phyloP scores from a whole-genome alignment of 2,329 filamentous ascomycete species.

The Fusarium sambucinum region DNA sequence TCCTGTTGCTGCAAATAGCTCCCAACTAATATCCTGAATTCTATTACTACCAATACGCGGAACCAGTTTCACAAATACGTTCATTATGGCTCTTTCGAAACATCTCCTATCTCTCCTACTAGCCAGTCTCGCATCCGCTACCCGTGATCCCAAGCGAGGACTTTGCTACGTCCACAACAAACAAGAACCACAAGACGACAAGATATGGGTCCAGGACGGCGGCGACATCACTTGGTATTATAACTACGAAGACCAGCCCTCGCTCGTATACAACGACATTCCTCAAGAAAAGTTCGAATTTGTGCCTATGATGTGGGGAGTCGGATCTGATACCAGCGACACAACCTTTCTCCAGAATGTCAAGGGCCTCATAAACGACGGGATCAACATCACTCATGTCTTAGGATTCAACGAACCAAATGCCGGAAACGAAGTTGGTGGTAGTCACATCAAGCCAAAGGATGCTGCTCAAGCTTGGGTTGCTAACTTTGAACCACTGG shows the following conservation, averaged over 20 bases:
- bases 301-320: constrained; percentile 85
- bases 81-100: constrained; percentile 26
- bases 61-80: neutral
- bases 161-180: constrained; percentile 74
- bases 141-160: constrained; percentile 71
- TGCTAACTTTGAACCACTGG: constrained; percentile 76
- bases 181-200: constrained; percentile 70
- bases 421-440: constrained; percentile 65
- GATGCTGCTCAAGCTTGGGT: constrained; percentile 77
- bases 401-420: constrained; percentile 88
- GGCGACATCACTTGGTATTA: constrained; percentile 85
- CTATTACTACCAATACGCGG: neutral
- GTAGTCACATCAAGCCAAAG: constrained; percentile 70
- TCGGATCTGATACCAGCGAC: constrained; percentile 60
- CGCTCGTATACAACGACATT: constrained; percentile 61
- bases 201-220: constrained; percentile 69
- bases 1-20: neutral
- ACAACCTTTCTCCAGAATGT: constrained; percentile 73
- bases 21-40: neutral
- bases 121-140: constrained; percentile 45
- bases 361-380: constrained; percentile 62
- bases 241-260: constrained; percentile 75
- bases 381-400: constrained; percentile 73
- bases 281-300: constrained; percentile 74
- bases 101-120: constrained; percentile 40